A percentile compares a stretch with the other conserved stretches of the same genome.
Evolutionary conservation across 1,139 yeast genomes (phyloP).

Genomic region (Yamadazyma dushanensis): DNA sequence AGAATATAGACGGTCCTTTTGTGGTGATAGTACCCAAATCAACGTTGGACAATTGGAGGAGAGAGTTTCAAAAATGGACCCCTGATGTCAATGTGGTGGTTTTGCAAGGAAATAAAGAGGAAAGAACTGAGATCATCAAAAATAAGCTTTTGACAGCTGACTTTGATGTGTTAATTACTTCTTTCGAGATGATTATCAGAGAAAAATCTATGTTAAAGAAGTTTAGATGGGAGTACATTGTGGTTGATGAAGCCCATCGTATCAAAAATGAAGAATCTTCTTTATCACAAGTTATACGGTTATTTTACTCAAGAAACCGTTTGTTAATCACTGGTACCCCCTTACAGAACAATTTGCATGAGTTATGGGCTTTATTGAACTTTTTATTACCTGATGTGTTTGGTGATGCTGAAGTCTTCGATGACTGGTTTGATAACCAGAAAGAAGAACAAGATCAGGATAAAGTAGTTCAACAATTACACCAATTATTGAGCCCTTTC

Average conservation of each 20-base stretch:
- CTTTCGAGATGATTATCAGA: constrained; percentile 89
- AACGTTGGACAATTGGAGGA: constrained; percentile 91
- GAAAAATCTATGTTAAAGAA: constrained; percentile 81
- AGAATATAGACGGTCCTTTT: constrained; percentile 85
- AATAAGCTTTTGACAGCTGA: constrained; percentile 64
- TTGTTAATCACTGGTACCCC: constrained; percentile 95
- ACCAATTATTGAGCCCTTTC: constrained; percentile 84
- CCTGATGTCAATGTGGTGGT: constrained; percentile 90
- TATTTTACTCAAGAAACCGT: constrained; percentile 82
- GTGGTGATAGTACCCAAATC: constrained; percentile 93
- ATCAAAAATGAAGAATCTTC: constrained; percentile 93
- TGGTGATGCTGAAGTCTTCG: constrained; percentile 86
- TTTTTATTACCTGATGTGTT: constrained; percentile 92
- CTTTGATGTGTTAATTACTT: constrained; percentile 86
- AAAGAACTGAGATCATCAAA: constrained; percentile 61
- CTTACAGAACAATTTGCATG: constrained; percentile 89
- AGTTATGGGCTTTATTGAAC: constrained; percentile 91
- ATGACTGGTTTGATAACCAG: constrained; percentile 73
- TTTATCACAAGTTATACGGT: constrained; percentile 83
- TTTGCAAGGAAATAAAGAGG: constrained; percentile 84
- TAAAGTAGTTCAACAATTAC: constrained; percentile 78
- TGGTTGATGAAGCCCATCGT: constrained; percentile 96
- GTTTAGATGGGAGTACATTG: constrained; percentile 88
- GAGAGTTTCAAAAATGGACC: constrained; percentile 93
- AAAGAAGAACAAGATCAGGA: constrained; percentile 50